Percentiles rank a stretch among this genome's conserved stretches.
Conservation (phyloP, 2,329 filamentous ascomycete genomes). For the Beauveria varroae region DNA sequence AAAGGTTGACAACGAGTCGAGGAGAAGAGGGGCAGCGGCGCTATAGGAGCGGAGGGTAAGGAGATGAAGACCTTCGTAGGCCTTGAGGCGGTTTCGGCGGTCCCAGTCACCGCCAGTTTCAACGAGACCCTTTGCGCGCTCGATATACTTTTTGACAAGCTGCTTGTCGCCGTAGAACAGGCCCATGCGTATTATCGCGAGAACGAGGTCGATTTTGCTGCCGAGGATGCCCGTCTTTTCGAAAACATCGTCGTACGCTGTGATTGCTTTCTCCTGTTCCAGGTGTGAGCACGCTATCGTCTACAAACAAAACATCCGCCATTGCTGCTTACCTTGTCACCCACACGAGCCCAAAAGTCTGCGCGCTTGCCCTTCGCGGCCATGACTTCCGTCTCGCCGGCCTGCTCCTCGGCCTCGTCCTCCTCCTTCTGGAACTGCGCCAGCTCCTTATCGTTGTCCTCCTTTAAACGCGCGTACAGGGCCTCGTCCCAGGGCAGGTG, state of each 20-base stretch:
- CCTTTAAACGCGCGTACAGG: conserved; percentile 69
- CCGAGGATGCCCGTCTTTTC: conserved; percentile 97
- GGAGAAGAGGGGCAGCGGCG: conserved; percentile 80
- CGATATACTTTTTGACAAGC: conserved; percentile 88
- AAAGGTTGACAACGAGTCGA: conserved; percentile 96
- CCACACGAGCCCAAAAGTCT: conserved; percentile 91
- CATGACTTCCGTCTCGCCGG: conserved; percentile 91
- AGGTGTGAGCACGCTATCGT: conserved; percentile 13
- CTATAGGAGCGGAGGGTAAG: conserved; percentile 89
- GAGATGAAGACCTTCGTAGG: conserved; percentile 90
- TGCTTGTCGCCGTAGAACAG: conserved; percentile 93
- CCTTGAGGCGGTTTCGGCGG: conserved; percentile 94
- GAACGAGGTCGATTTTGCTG: conserved; percentile 92
- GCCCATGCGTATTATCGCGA: conserved; percentile 91
- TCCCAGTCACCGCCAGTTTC: conserved; percentile 98
- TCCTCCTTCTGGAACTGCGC: conserved; percentile 75
- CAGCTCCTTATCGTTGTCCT: conserved; percentile 71
- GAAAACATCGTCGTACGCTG: conserved; percentile 85
- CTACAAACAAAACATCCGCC: too few relatives aligned
- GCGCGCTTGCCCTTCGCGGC: conserved; percentile 89
- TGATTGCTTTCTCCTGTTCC: conserved; percentile 80
- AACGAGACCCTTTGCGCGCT: conserved; percentile 81
- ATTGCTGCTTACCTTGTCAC: conserved; percentile 70
- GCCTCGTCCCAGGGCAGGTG: conserved; percentile 86
- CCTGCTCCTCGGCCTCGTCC: conserved; percentile 91